phyloP scores from a whole-genome alignment of 2,329 filamentous ascomycete species.

The Ophiosphaerella narmari region DNA sequence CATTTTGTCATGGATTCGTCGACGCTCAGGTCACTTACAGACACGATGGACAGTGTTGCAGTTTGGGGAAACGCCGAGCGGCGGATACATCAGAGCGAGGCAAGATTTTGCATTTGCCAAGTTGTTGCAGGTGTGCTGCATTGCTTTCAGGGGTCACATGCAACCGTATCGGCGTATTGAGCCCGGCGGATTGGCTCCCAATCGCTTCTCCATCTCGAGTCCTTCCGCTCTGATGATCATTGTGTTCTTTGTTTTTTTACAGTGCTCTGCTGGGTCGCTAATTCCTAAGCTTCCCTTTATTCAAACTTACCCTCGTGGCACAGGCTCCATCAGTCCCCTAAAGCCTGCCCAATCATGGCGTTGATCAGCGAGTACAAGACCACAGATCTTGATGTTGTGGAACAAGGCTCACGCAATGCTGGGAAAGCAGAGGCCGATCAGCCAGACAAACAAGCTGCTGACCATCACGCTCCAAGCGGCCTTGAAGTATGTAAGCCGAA shows the following conservation, averaged over 20 bases:
- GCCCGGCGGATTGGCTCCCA: neutral
- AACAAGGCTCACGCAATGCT: slow-evolving; percentile 13
- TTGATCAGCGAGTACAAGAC: slow-evolving; percentile 14
- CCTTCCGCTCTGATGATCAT: neutral
- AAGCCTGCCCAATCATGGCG: slow-evolving; percentile 12
- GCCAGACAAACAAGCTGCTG: neutral
- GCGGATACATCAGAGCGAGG: no score
- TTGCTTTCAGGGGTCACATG: neutral
- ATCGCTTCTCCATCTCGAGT: neutral
- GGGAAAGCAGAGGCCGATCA: slow-evolving; percentile 9
- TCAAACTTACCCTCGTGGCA: slow-evolving; percentile 1
- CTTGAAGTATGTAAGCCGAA: slow-evolving; percentile 14
- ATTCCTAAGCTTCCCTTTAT: neutral
- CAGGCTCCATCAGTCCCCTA: neutral
- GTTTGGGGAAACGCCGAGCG: no score
- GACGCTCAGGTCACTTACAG: no score
- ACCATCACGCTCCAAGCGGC: slow-evolving; percentile 1
- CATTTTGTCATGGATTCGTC: neutral
- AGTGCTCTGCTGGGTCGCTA: neutral
- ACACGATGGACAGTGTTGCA: no score
- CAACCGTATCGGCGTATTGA: neutral
- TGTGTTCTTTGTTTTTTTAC: neutral
- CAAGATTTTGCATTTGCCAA: no score
- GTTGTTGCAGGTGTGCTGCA: neutral
- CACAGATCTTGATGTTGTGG: slow-evolving; percentile 15